phyloP scores from a whole-genome alignment of 164 flowering plant species.

The Berberis thunbergii region DNA sequence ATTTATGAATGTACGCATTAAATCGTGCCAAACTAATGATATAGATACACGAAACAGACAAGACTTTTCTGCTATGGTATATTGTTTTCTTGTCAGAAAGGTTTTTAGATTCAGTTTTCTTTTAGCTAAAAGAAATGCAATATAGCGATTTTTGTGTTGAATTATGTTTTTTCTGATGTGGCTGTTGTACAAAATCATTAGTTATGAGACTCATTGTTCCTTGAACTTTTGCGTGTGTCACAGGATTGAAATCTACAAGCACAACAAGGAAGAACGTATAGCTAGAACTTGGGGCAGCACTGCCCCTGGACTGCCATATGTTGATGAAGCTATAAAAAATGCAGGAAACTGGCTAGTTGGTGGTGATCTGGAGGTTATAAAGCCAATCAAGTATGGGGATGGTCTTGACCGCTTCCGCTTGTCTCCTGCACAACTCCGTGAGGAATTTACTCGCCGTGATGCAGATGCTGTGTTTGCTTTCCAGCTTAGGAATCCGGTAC shows the following conservation, averaged over 20 bases:
- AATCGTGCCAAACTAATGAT: too few relatives aligned
- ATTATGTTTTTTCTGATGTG: not conserved
- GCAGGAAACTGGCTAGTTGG: slow-evolving; percentile 88
- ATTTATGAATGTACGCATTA: too few relatives aligned
- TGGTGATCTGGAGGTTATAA: slow-evolving; percentile 81
- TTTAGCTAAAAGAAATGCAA: too few relatives aligned
- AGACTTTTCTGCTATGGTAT: too few relatives aligned
- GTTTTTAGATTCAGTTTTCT: too few relatives aligned
- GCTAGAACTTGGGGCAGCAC: slow-evolving; percentile 94
- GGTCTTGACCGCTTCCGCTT: slow-evolving; percentile 83
- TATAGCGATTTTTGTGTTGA: not conserved
- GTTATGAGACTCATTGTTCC: not conserved
- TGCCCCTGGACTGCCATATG: slow-evolving; percentile 81
- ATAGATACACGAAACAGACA: too few relatives aligned
- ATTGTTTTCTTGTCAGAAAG: too few relatives aligned
- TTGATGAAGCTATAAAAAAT: slow-evolving; percentile 50
- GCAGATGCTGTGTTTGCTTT: slow-evolving; percentile 98
- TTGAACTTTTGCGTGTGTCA: slow-evolving; percentile 6
- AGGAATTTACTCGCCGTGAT: slow-evolving; percentile 57
- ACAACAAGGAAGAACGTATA: slow-evolving; percentile 77
- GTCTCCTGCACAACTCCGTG: slow-evolving; percentile 73
- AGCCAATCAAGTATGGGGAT: slow-evolving; percentile 68
- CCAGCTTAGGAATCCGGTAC: slow-evolving; percentile 91
- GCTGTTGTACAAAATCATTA: too few relatives aligned
- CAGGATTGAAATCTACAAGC: slow-evolving; percentile 92